phyloP scores from a whole-genome alignment of 2,329 filamentous ascomycete genomes.

The Aspergillus sp. region DNA sequence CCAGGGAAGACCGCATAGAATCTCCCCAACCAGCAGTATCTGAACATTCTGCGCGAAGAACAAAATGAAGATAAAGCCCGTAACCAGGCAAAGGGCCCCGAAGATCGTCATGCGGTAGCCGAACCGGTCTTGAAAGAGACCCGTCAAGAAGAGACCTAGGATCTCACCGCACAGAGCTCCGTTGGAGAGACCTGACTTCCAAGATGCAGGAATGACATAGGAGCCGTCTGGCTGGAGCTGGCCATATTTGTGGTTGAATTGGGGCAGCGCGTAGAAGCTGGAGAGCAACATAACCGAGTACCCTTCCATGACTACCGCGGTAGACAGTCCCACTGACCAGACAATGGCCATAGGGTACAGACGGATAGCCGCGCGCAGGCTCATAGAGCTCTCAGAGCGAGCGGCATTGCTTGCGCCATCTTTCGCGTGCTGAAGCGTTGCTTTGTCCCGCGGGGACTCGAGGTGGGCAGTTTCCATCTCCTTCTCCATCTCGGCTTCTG shows the following conservation, averaged over 20 bases:
- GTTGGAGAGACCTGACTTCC: conserved; percentile 24
- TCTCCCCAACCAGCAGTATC: conserved; percentile 26
- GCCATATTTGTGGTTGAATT: conserved; percentile 18
- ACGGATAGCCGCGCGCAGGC: conserved; percentile 12
- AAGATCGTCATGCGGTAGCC: conserved; percentile 33
- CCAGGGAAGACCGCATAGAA: conserved; percentile 34
- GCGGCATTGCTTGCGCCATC: not conserved
- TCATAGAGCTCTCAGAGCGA: conserved; percentile 13
- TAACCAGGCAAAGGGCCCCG: conserved; percentile 13
- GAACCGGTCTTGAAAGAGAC: conserved; percentile 55
- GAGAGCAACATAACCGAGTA: conserved; percentile 12
- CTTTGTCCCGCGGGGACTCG: not conserved
- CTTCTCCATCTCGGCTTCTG: not conserved
- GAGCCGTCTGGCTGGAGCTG: conserved; percentile 6
- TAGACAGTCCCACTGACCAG: conserved; percentile 15
- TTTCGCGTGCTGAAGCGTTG: not conserved
- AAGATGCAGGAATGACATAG: conserved; percentile 15
- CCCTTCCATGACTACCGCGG: conserved; percentile 22
- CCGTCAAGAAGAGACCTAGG: conserved; percentile 56
- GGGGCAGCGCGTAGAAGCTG: conserved; percentile 13
- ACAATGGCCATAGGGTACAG: conserved; percentile 16
- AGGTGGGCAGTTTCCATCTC: not conserved
- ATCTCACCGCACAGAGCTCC: conserved; percentile 54
- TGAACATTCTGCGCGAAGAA: conserved; percentile 32
- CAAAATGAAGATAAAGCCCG: conserved; percentile 26